Conservation (phyloP, 805 yeast species). For the Allodekkera sacchari region DNA sequence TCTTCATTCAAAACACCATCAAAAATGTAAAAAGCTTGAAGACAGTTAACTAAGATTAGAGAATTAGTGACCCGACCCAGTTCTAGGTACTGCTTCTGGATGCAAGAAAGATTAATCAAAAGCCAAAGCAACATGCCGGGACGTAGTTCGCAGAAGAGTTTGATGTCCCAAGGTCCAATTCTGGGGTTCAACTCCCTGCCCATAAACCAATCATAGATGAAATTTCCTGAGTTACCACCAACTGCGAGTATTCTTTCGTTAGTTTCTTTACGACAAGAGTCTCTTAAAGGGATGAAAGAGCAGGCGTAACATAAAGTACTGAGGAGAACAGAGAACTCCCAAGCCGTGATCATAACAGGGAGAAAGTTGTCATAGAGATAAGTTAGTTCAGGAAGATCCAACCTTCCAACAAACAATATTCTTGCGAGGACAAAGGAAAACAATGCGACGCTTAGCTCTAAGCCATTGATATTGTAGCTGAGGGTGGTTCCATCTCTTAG, state of each 20-base stretch:
- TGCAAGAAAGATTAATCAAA: slow-evolving; percentile 64
- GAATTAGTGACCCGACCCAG: slow-evolving; percentile 62
- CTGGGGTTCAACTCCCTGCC: slow-evolving; percentile 96
- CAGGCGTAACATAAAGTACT: slow-evolving; percentile 56
- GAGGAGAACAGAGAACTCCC: slow-evolving; percentile 54
- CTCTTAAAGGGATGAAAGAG: slow-evolving; percentile 56
- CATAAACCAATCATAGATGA: slow-evolving; percentile 87
- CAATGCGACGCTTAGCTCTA: slow-evolving; percentile 37
- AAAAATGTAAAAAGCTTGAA: slow-evolving; percentile 77
- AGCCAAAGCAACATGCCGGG: slow-evolving; percentile 92
- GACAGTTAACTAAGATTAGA: slow-evolving; percentile 51
- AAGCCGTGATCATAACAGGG: slow-evolving; percentile 54
- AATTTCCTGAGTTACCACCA: slow-evolving; percentile 78
- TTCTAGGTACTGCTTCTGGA: slow-evolving; percentile 69
- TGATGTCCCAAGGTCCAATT: slow-evolving; percentile 76
- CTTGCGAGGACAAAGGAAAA: slow-evolving; percentile 40
- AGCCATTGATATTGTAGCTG: slow-evolving; percentile 77
- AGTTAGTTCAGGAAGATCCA: slow-evolving; percentile 61
- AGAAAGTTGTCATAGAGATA: slow-evolving; percentile 64
- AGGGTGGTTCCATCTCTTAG: slow-evolving; percentile 72
- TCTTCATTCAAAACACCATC: slow-evolving; percentile 92
- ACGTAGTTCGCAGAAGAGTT: slow-evolving; percentile 85
- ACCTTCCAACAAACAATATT: slow-evolving; percentile 30
- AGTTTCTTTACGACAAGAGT: slow-evolving; percentile 43
- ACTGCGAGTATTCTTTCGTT: slow-evolving; percentile 67